These are phyloP conservation scores for Pelargonium myrrhifolium DNA, from an alignment of 441 rosid species.

Conservation along the genomic window DNA sequence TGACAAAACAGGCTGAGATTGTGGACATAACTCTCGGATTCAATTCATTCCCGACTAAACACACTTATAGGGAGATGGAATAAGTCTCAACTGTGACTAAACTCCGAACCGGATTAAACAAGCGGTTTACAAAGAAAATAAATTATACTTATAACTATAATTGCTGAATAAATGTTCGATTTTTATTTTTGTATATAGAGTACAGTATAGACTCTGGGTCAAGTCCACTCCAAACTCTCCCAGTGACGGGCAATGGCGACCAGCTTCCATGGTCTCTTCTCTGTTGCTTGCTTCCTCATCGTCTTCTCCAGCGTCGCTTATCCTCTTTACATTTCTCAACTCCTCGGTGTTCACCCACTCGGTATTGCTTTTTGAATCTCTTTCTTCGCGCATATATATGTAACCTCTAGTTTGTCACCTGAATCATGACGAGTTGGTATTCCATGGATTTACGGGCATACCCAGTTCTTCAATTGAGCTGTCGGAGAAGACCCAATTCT, in stretches of 20 bases:
- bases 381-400: neutral
- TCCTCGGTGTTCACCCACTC: conserved; percentile 61
- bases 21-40: too few species aligned
- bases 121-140: too few species aligned
- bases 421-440: neutral
- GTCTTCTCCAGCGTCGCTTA: conserved; percentile 17
- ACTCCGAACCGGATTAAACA: too few species aligned
- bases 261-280: neutral
- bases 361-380: conserved; percentile 30
- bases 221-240: neutral
- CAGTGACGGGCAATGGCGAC: neutral
- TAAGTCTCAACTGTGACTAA: too few species aligned
- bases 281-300: neutral
- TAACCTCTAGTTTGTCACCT: conserved; percentile 3
- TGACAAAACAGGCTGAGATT: too few species aligned
- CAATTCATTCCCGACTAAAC: too few species aligned
- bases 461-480: conserved; percentile 1
- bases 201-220: neutral
- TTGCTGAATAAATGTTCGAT: too few species aligned
- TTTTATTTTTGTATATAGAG: neutral
- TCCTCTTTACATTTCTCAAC: conserved; percentile 25
- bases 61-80: too few species aligned
- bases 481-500: neutral
- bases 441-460: neutral
- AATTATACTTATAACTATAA: too few species aligned